phyloP scores from a whole-genome alignment of 1,284 basidiomycete genomes.

The Cutaneotrichosporon dermatis region DNA sequence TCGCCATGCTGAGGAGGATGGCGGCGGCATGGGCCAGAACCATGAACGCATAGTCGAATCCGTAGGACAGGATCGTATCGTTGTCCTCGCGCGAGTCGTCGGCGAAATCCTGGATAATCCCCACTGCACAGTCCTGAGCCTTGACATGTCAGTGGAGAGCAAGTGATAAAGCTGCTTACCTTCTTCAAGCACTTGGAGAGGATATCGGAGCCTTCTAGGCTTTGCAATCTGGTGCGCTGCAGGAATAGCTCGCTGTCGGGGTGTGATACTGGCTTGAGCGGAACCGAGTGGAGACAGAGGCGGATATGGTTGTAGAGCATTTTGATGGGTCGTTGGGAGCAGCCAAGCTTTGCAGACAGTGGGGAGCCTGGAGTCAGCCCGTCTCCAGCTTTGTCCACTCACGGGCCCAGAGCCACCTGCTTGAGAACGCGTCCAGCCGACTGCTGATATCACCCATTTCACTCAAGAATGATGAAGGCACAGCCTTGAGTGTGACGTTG shows the following conservation, averaged over 20 bases:
- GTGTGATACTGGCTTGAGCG: conserved; percentile 18
- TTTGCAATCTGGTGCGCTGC: conserved; percentile 6
- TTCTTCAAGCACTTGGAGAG: too few relatives aligned
- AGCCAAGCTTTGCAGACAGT: conserved; percentile 13
- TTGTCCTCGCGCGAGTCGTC: conserved; percentile 18
- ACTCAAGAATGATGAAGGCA: conserved; percentile 6
- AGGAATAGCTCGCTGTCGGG: conserved; percentile 15
- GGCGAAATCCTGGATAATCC: conserved; percentile 21
- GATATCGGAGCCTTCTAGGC: not conserved
- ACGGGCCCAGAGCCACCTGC: conserved; percentile 20
- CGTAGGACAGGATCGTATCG: conserved; percentile 15
- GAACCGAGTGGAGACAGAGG: conserved; percentile 20
- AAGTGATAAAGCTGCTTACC: not conserved
- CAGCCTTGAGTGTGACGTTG: conserved; percentile 17
- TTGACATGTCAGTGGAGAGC: not conserved
- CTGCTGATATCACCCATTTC: conserved; percentile 12
- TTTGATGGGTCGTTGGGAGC: conserved; percentile 11
- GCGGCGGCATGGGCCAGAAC: conserved; percentile 21
- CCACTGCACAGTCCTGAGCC: conserved; percentile 18
- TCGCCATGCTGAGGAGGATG: conserved; percentile 15
- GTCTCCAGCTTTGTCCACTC: too few relatives aligned
- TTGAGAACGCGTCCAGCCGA: conserved; percentile 15
- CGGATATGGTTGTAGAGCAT: conserved; percentile 26
- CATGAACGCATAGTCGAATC: conserved; percentile 25
- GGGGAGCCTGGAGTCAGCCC: conserved; percentile 5